Evolutionary conservation across 495 filamentous ascomycete genomes (phyloP), one percentile per base, ranked within the genome.

Genomic region (Penicillium simplicissimum): DNA sequence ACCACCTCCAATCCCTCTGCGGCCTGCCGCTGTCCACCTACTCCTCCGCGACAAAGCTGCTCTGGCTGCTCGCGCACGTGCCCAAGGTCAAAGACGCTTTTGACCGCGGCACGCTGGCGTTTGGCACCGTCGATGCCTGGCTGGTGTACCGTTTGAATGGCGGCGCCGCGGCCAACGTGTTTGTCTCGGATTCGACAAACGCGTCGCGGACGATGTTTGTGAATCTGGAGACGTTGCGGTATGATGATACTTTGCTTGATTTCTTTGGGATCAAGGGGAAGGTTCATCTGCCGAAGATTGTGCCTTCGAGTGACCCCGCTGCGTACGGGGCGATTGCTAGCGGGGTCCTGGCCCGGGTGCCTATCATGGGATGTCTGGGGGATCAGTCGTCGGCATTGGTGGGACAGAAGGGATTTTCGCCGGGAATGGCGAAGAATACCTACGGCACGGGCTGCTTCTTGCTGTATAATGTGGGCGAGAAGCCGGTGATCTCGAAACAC

Each of bases 121-220:
- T 98, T 70, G 94, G 94, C 21, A 97, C 94, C 11, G 88, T 97
- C 59, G 94, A 98, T 71, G 86, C 90, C 4, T 98, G 94, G 94
- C 79, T 98, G 38, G 86, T 96, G 8, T 97, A 93, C 75, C 86
- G 88, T 67, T 83, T 98, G 60, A 97, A 96, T 65, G 93, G 93
- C 54, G 91, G 91, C 25, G 83, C 79, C 35, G 67, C 80, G 13
- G 85, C 85, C 34, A 84, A 87, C 57, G 71, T 95, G 36, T 88
- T 90, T 71, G 91, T 98, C 57, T 93, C 94, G 14, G 94, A 98
- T 74, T 84, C 88, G 34, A 96, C 93, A 43, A 98, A 98, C 75
- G 93, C 94, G 15, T 96, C 91, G 28, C 81, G 94, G 55, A 98
- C 94, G 40, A 97, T 97, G 94, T 96, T 97, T 75, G 91, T 96